phyloP scores from a whole-genome alignment of 306 rosid genomes.

The Fragaria vesca region DNA sequence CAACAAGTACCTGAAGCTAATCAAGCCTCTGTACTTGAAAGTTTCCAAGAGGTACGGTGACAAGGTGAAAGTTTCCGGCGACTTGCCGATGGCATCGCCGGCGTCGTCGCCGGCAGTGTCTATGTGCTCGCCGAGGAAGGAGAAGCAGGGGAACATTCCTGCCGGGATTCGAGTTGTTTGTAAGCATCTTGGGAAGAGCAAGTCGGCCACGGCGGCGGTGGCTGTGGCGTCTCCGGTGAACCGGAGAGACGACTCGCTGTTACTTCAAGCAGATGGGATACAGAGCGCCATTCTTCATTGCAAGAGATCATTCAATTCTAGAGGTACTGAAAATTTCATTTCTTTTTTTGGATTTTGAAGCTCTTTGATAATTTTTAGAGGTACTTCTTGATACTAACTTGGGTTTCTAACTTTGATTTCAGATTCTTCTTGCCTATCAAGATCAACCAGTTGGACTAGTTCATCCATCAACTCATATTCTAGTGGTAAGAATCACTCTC shows the following conservation, averaged over 20 bases:
- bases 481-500: conserved; percentile 13
- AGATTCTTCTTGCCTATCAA: conserved; percentile 36
- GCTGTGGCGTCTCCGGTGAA: conserved; percentile 42
- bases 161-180: conserved; percentile 48
- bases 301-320: conserved; percentile 69
- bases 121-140: conserved; percentile 38
- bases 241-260: conserved; percentile 68
- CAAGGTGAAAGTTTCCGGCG: conserved; percentile 15
- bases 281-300: conserved; percentile 94
- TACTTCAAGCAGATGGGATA: conserved; percentile 76
- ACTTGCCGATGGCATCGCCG: conserved; percentile 20
- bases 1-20: conserved; percentile 59
- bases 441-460: conserved; percentile 29
- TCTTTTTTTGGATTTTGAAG: neutral
- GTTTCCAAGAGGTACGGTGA: conserved; percentile 50
- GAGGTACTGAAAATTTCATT: conserved; percentile 36
- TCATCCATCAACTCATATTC: conserved; percentile 37
- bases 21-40: conserved; percentile 60
- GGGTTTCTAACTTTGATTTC: conserved; percentile 10
- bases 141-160: conserved; percentile 50
- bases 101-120: conserved; percentile 32
- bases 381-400: neutral
- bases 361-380: neutral
- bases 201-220: conserved; percentile 46
- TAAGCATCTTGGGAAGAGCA: conserved; percentile 71